A percentile compares a stretch with the other conserved stretches of the same genome.
phyloP scores from a whole-genome alignment of 768 basidiomycete genomes.

The Auriscalpium orientale region DNA sequence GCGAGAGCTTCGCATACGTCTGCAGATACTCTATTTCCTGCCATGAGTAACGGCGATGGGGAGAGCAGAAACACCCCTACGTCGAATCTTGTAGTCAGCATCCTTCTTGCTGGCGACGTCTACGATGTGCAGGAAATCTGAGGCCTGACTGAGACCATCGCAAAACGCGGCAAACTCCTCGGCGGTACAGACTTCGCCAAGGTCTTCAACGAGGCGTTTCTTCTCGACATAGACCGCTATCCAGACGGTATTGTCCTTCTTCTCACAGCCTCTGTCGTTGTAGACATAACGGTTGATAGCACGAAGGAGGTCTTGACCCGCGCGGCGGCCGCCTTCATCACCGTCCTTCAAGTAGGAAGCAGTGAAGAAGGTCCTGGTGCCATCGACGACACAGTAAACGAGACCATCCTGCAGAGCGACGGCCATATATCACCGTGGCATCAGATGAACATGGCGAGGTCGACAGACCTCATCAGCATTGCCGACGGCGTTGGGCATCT shows the following conservation, averaged over 20 bases:
- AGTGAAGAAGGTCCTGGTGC: constrained; percentile 10
- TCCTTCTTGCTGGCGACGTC: constrained; percentile 9
- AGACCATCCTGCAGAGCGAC: neutral
- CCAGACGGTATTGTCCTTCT: neutral
- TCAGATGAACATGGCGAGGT: neutral
- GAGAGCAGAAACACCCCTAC: neutral
- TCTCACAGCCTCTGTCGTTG: constrained; percentile 1
- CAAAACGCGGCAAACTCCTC: constrained; percentile 10
- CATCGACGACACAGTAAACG: constrained; percentile 11
- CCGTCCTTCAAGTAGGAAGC: constrained; percentile 1
- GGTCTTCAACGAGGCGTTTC: constrained; percentile 3
- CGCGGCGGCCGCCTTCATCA: constrained; percentile 5
- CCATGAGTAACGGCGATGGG: too few relatives aligned
- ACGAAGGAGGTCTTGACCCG: constrained; percentile 7
- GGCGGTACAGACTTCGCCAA: constrained; percentile 1
- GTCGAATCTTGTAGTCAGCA: constrained; percentile 8
- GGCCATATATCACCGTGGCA: neutral
- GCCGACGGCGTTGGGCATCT: neutral
- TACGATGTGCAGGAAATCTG: constrained; percentile 1
- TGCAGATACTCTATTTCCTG: constrained; percentile 6
- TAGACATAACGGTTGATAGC: constrained; percentile 1
- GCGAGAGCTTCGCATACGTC: constrained; percentile 4
- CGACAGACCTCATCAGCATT: neutral
- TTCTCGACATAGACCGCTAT: constrained; percentile 8
- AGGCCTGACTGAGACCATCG: constrained; percentile 6